phyloP scores from a whole-genome alignment of 768 basidiomycete species.

The Hortiboletus flavorubellus region DNA sequence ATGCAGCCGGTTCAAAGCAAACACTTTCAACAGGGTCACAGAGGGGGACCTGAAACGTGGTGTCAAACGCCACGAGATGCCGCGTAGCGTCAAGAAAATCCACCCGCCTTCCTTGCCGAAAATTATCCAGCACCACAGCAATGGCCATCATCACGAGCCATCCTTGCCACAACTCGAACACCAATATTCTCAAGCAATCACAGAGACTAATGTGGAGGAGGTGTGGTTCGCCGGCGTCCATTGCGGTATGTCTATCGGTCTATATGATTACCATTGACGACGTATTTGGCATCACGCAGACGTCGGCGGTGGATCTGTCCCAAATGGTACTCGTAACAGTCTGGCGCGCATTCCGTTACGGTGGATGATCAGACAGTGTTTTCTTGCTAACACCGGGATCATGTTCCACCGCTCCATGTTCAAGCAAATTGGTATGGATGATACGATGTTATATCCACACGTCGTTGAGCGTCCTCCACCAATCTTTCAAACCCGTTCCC shows the following conservation, averaged over 20 bases:
- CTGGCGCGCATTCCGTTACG: constrained; percentile 70
- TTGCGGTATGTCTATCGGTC: constrained; percentile 45
- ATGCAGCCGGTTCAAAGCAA: constrained; percentile 31
- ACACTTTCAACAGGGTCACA: constrained; percentile 40
- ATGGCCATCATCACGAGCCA: constrained; percentile 7
- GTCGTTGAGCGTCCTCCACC: constrained; percentile 42
- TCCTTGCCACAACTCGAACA: constrained; percentile 38
- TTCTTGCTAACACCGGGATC: constrained; percentile 54
- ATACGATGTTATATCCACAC: constrained; percentile 41
- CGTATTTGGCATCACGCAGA: constrained; percentile 38
- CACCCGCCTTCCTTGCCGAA: background rate
- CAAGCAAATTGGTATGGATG: constrained; percentile 44
- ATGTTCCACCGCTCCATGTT: constrained; percentile 50
- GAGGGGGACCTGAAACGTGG: constrained; percentile 41
- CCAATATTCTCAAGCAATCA: constrained; percentile 34
- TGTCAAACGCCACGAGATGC: constrained; percentile 50
- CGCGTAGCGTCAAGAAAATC: constrained; percentile 30
- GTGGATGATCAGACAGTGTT: constrained; percentile 74
- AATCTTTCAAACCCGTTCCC: constrained; percentile 27
- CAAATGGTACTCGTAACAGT: constrained; percentile 52
- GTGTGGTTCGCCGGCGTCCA: constrained; percentile 83
- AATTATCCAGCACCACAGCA: background rate
- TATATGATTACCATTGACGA: background rate
- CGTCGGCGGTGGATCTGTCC: constrained; percentile 69
- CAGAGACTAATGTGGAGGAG: constrained; percentile 60